Conservation (phyloP, 2,329 filamentous ascomycete genomes). For the Fusarium tricinctum region DNA sequence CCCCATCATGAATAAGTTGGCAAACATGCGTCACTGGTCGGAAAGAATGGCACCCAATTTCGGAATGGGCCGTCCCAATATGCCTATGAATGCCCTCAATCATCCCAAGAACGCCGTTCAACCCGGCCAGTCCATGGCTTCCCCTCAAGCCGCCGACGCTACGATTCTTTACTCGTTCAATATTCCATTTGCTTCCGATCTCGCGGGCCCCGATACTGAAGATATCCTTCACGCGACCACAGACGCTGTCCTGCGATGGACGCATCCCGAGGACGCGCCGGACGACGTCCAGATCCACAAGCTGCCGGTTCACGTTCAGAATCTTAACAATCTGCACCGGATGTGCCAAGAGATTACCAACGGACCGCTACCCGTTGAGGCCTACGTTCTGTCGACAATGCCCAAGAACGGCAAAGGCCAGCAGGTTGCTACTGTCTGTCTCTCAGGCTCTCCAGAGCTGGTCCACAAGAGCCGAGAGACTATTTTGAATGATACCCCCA, state of each 20-base stretch:
- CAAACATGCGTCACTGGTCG: slow-evolving; percentile 80
- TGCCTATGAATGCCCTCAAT: slow-evolving; percentile 68
- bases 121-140: slow-evolving; percentile 70
- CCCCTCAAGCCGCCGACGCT: slow-evolving; percentile 79
- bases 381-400: slow-evolving; percentile 84
- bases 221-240: slow-evolving; percentile 94
- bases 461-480: slow-evolving; percentile 92
- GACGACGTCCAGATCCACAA: slow-evolving; percentile 89
- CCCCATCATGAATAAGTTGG: slow-evolving; percentile 76
- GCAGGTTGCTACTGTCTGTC: slow-evolving; percentile 87
- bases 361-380: slow-evolving; percentile 79
- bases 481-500: slow-evolving; percentile 91
- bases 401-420: slow-evolving; percentile 77
- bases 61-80: slow-evolving; percentile 72
- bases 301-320: slow-evolving; percentile 90
- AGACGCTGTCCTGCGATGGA: slow-evolving; percentile 91
- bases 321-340: slow-evolving; percentile 82
- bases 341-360: slow-evolving; percentile 87
- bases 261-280: slow-evolving; percentile 87
- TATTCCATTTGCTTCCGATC: slow-evolving; percentile 92
- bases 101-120: slow-evolving; percentile 69
- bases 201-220: slow-evolving; percentile 91
- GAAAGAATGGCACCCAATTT: slow-evolving; percentile 78
- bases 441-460: slow-evolving; percentile 87
- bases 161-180: slow-evolving; percentile 97